Percentiles rank a stretch among this genome's conserved stretches.
Conservation (phyloP, 805 yeast genomes). For the Saccharomyces eubayanus region DNA sequence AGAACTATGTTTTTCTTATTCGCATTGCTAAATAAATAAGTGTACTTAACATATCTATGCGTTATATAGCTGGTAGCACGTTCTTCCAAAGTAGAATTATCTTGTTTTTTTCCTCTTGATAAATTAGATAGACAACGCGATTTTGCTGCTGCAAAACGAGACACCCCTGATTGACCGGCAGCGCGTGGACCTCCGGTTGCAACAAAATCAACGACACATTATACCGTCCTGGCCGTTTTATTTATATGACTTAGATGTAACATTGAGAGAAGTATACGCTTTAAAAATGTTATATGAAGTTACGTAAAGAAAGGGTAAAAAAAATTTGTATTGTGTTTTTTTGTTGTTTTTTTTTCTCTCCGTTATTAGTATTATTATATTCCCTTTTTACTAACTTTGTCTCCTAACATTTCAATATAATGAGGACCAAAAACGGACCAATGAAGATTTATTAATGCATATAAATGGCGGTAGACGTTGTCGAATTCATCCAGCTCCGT, state of each 20-base stretch:
- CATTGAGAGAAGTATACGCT: not conserved
- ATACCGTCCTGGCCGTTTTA: not conserved
- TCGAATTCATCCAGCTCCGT: slow-evolving; percentile 44
- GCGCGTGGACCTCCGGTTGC: not conserved
- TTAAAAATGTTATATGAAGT: not conserved
- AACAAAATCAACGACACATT: not conserved
- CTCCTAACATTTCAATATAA: slow-evolving; percentile 40
- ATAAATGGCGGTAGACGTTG: slow-evolving; percentile 49
- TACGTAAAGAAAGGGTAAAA: not conserved
- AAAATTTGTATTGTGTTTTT: not conserved
- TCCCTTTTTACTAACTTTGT: slow-evolving; percentile 8
- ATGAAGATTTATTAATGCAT: slow-evolving; percentile 65
- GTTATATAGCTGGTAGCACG: not conserved
- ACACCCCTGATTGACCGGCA: not conserved
- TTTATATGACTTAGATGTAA: not conserved
- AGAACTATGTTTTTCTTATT: not conserved
- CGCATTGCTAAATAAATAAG: not conserved
- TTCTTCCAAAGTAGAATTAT: not conserved
- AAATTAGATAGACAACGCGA: not conserved
- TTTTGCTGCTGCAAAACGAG: not conserved
- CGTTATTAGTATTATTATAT: not conserved
- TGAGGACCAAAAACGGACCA: slow-evolving; percentile 75
- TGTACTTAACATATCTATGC: not conserved
- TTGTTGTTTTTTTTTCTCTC: slow-evolving; percentile 1
- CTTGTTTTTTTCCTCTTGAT: not conserved